Percentiles rank a stretch among this genome's conserved stretches.
These are phyloP conservation scores for Citeromyces hawaiiensis DNA, from an alignment of 1,139 yeast species.

Conservation along the genomic window DNA sequence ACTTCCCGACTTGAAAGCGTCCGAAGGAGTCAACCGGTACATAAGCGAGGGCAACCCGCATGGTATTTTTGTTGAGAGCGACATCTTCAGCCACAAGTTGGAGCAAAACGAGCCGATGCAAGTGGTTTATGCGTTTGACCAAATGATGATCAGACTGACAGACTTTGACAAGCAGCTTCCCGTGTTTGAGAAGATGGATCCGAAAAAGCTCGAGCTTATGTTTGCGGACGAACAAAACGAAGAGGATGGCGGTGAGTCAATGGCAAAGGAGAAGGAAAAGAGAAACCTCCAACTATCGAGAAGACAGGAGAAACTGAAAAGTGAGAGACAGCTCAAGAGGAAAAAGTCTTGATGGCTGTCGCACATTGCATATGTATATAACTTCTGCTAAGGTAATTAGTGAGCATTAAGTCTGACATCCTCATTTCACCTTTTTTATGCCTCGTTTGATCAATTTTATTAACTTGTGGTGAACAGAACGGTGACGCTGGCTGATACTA, in stretches of 20 bases:
- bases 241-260: not conserved
- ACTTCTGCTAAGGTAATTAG: not conserved
- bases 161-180: constrained; percentile 21
- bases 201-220: constrained; percentile 12
- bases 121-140: constrained; percentile 45
- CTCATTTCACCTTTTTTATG: no score
- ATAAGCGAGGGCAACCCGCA: constrained; percentile 6
- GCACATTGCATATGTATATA: not conserved
- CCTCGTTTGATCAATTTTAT: no score
- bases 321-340: not conserved
- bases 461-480: no score
- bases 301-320: not conserved
- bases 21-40: constrained; percentile 6
- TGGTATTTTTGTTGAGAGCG: constrained; percentile 11
- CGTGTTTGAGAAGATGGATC: constrained; percentile 11
- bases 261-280: not conserved
- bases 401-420: no score
- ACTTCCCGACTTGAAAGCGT: constrained; percentile 30
- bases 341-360: not conserved
- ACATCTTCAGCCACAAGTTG: constrained; percentile 3
- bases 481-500: no score
- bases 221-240: constrained; percentile 6
- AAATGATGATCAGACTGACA: constrained; percentile 33
- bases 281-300: not conserved
- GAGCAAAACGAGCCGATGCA: constrained; percentile 6